Percentiles rank a stretch among this genome's conserved stretches.
Conservation (phyloP, 768 basidiomycete genomes). For the Boletus fagicola region DNA sequence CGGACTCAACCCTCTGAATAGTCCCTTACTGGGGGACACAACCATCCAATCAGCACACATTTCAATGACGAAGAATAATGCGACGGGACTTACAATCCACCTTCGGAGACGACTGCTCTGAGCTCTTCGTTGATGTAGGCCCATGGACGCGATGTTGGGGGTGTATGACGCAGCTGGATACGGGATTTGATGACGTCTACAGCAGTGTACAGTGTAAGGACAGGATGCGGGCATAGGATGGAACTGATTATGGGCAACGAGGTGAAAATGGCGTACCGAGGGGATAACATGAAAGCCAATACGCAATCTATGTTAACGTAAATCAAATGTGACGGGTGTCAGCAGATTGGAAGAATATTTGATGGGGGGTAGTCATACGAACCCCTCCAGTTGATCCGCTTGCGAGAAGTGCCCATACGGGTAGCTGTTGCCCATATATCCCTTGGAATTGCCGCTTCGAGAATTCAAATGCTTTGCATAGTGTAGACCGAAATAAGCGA, state of each 20-base stretch:
- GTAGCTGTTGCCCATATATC: conserved; percentile 63
- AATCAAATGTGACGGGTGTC: background rate
- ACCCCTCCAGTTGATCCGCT: conserved; percentile 85
- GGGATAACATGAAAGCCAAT: conserved; percentile 95
- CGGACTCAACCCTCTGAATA: conserved; percentile 74
- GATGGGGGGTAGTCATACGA: conserved; percentile 27
- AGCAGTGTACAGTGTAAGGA: too few species aligned
- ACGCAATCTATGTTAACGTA: conserved; percentile 18
- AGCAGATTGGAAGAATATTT: background rate
- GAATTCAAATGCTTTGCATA: conserved; percentile 72
- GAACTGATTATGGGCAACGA: background rate
- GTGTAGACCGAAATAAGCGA: background rate
- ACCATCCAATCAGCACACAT: background rate
- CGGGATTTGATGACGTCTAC: conserved; percentile 90
- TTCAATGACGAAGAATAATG: background rate
- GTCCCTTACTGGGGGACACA: conserved; percentile 41
- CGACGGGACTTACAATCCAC: conserved; percentile 58
- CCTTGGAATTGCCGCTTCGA: conserved; percentile 74
- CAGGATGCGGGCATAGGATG: background rate
- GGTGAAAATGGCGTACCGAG: conserved; percentile 46
- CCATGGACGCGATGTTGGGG: conserved; percentile 70
- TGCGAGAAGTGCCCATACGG: conserved; percentile 81
- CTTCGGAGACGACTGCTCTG: conserved; percentile 62
- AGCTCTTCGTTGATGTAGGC: conserved; percentile 77
- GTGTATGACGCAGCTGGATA: conserved; percentile 72